Base-by-base conservation (phyloP, 805 yeast genomes). In the Priceomyces fermenticarens region DNA sequence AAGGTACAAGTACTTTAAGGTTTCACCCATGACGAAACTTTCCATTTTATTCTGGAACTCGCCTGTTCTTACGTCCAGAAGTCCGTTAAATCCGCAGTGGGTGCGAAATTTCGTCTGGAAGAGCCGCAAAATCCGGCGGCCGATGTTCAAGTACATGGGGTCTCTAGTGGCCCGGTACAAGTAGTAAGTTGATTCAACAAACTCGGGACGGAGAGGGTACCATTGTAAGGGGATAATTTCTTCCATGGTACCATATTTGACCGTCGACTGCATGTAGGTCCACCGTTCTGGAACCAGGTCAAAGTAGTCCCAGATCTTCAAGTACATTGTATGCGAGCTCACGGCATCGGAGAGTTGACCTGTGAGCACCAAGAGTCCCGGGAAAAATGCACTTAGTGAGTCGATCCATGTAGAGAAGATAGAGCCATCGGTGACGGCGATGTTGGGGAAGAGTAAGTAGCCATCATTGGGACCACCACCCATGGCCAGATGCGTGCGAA, bases 181-280 rank as follows among this genome's bases (percentile, higher is more conserved):
- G 54, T 83, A 82, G 59, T 88, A 90, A 0, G 95, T 88, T 0
- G 95, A 85, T 57, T 90, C 98, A 32, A 88, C 75, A 50, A 89
- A 88, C 57, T 90, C 98, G 0, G 98, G 98, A 40, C 98, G 68
- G 33, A 90, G 67, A 2, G 97, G 96, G 54, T 88, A 90, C 97
- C 97, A 90, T 55, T 87, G 95, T 27, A 88, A 63, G 0, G 77
- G 67, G 2, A 85, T 62, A 12, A 46, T 43, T 30, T 56, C 50
- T 13, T 48, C 42, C 30, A 28, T 17, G 12, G 30, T 16, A 14
- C 28, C 32, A n/a, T 45, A 45, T 11, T 33, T 23, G 3, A n/a
- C 9, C 3, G 20, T 16, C 11, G 37, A 36, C 13, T 46, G 45
- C 17, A 42, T 30, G 40, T 54, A 52, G 11, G 75, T 70, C 97